Conservation (phyloP, 192 early-diverging fungal species). For the Linnemannia zychae region DNA sequence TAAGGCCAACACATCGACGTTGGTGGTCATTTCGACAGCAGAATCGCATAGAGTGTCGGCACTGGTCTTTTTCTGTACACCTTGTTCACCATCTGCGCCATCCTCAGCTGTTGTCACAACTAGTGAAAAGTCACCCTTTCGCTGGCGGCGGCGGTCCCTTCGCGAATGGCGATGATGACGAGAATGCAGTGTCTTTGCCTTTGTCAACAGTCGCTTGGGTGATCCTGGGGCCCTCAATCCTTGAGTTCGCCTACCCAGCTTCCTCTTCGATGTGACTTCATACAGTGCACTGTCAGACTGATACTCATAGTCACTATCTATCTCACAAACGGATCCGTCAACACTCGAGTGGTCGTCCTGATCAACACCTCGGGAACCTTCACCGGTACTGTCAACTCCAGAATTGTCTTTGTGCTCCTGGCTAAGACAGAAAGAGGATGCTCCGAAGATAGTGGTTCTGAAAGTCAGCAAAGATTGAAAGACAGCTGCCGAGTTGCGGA, state of each 20-base stretch:
- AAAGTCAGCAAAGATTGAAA: conserved; percentile 9
- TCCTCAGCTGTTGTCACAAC: neutral
- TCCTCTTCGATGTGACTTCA: neutral
- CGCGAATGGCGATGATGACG: neutral
- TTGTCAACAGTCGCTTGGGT: neutral
- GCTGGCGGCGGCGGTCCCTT: neutral
- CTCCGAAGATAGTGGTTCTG: conserved; percentile 18
- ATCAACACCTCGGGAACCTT: neutral
- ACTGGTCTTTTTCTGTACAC: conserved; percentile 2
- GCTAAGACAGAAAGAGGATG: neutral
- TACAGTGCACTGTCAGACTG: conserved; percentile 21
- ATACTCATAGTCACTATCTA: conserved; percentile 9
- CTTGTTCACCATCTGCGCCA: neutral
- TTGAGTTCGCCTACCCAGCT: neutral
- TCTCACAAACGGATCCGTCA: neutral
- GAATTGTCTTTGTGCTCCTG: neutral
- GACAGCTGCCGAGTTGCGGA: conserved; percentile 2
- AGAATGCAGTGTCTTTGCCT: neutral
- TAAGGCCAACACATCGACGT: conserved; percentile 16
- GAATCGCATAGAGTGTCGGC: conserved; percentile 37
- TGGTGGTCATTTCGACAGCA: conserved; percentile 23
- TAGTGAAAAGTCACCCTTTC: neutral
- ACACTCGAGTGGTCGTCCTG: neutral
- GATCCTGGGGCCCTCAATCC: neutral
- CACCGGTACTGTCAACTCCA: neutral